These are phyloP conservation scores for Canavalia ensiformis DNA, from an alignment of 306 rosid genomes.

Conservation along the genomic window DNA sequence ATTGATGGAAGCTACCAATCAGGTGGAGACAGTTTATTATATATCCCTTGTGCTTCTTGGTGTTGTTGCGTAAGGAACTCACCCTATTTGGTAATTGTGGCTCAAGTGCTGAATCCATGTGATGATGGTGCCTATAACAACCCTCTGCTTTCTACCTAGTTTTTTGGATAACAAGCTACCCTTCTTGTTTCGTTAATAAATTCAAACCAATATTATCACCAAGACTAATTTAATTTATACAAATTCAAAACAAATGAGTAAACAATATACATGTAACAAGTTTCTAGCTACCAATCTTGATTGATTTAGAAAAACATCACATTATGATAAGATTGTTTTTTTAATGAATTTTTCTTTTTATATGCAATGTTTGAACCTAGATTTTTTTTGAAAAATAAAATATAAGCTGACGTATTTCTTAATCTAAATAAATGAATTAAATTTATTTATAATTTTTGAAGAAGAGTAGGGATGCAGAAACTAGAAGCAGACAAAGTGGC, in stretches of 20 bases:
- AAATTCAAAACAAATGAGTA: background rate
- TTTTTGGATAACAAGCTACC: background rate
- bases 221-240: background rate
- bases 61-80: constrained; percentile 49
- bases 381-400: too few relatives aligned
- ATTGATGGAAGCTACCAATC: constrained; percentile 1
- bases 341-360: background rate
- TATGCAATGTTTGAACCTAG: background rate
- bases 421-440: background rate
- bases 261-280: background rate
- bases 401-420: background rate
- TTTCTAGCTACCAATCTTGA: background rate
- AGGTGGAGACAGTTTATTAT: constrained; percentile 10
- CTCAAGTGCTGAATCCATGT: constrained; percentile 4
- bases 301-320: too few relatives aligned
- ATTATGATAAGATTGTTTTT: too few relatives aligned
- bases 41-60: constrained; percentile 1
- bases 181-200: background rate
- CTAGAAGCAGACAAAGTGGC: constrained; percentile 35
- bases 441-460: background rate
- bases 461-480: constrained; percentile 7
- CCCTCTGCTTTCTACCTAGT: background rate
- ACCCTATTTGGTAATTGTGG: constrained; percentile 34
- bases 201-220: background rate
- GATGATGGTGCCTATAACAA: constrained; percentile 44